Percentiles rank a stretch among this genome's conserved stretches.
Conservation (phyloP, 805 yeast genomes). For the Candida multigemmis region DNA sequence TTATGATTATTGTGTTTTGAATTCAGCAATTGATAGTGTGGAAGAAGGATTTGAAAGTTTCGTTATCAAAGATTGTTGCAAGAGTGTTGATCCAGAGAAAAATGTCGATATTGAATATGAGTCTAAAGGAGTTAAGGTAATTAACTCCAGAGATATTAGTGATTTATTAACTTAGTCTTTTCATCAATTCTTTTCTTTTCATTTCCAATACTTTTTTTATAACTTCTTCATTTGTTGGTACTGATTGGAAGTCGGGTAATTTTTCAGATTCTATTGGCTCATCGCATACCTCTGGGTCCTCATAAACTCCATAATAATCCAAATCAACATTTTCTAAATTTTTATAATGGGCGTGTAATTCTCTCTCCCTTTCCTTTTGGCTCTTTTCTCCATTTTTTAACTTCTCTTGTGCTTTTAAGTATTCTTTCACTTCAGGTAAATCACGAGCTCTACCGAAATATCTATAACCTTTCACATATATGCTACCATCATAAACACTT, state of each 20-base stretch:
- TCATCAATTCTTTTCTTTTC: conserved; percentile 34
- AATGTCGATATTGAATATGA: conserved; percentile 19
- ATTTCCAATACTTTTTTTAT: conserved; percentile 37
- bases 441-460: conserved; percentile 84
- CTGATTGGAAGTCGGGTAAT: background rate
- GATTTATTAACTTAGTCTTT: conserved; percentile 16
- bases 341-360: background rate
- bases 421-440: conserved; percentile 53
- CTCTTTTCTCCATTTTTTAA: no score
- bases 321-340: background rate
- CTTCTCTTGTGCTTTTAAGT: conserved; percentile 10
- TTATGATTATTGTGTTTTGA: conserved; percentile 75
- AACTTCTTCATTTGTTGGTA: conserved; percentile 20
- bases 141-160: conserved; percentile 4
- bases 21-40: conserved; percentile 66
- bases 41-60: conserved; percentile 51
- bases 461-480: conserved; percentile 42
- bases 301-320: conserved; percentile 1
- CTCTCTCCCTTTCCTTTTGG: conserved; percentile 14
- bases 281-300: background rate
- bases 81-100: conserved; percentile 44
- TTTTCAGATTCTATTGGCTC: background rate
- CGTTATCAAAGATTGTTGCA: conserved; percentile 50
- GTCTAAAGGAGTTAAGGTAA: conserved; percentile 23
- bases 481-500: conserved; percentile 5